Conservation (phyloP, 2,329 filamentous ascomycete species). For the Cryoendolithus antarcticus region DNA sequence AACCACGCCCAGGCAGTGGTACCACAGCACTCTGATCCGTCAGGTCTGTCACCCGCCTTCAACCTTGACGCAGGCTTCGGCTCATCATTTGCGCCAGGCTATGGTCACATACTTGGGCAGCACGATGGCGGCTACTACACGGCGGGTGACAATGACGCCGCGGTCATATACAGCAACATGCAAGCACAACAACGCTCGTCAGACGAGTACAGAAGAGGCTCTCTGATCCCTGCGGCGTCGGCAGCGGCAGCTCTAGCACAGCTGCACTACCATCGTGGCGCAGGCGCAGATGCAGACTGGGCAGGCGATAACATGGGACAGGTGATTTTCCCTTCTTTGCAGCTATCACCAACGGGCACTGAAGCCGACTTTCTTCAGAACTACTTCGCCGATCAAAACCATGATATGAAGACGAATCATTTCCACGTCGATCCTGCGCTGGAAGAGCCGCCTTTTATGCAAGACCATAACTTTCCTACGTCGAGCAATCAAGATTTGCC, state of each 20-base stretch:
- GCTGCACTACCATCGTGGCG: conserved; percentile 62
- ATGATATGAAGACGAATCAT: conserved; percentile 19
- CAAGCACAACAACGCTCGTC: conserved; percentile 48
- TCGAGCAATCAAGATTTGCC: conserved; percentile 41
- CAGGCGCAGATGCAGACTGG: conserved; percentile 53
- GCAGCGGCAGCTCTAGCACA: conserved; percentile 81
- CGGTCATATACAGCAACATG: conserved; percentile 43
- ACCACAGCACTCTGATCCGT: conserved; percentile 20
- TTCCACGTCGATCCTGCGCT: conserved; percentile 31
- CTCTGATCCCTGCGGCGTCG: conserved; percentile 54
- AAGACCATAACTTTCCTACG: conserved; percentile 31
- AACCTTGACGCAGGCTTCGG: conserved; percentile 20
- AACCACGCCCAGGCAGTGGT: conserved; percentile 10
- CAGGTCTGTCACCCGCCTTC: conserved; percentile 25
- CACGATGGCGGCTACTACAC: conserved; percentile 33
- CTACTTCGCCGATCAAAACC: conserved; percentile 30
- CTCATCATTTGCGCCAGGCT: conserved; percentile 24
- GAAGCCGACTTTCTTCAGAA: conserved; percentile 27
- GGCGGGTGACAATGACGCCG: conserved; percentile 47
- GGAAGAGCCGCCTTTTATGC: conserved; percentile 46
- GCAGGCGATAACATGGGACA: conserved; percentile 41
- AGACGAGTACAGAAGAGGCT: conserved; percentile 56
- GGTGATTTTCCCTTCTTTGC: conserved; percentile 23
- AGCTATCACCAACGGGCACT: conserved; percentile 23
- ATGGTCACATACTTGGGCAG: conserved; percentile 16